Evolutionary conservation across 169 alveolate species (phyloP).

Genomic region (Pseudocohnilembus persalinus): DNA sequence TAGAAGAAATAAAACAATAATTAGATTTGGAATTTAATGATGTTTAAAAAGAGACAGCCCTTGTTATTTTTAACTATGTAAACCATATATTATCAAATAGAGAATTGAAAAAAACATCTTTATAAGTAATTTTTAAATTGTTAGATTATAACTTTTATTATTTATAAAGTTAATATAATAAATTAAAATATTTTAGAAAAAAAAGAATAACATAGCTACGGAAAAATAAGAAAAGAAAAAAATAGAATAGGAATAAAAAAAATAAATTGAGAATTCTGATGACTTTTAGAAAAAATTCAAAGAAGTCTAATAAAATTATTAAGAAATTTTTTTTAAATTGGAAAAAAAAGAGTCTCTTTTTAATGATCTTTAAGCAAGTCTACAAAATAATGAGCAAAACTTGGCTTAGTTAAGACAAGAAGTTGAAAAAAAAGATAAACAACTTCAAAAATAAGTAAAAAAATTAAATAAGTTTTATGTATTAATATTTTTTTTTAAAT

Average conservation of each 20-base stretch:
- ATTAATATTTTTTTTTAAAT: too few species aligned
- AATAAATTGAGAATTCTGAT: neutral
- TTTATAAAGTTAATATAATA: too few species aligned
- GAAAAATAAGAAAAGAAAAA: neutral
- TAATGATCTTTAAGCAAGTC: neutral
- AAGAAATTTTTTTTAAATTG: neutral
- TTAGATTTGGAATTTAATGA: neutral
- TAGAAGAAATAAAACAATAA: neutral
- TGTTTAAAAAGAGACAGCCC: neutral
- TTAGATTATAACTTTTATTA: too few species aligned
- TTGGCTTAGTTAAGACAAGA: too few species aligned
- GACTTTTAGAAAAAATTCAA: neutral
- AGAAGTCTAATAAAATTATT: neutral
- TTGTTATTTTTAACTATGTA: neutral
- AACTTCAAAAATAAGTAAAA: too few species aligned
- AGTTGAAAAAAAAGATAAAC: too few species aligned
- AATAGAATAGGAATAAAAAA: neutral
- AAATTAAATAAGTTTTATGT: too few species aligned
- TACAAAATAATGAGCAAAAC: too few species aligned
- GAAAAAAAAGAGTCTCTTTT: neutral
- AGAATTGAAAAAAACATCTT: neutral
- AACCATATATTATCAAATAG: neutral
- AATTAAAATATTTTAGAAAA: neutral
- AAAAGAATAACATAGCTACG: neutral
- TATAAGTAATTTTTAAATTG: too few species aligned